Base-by-base conservation (phyloP, 2,329 filamentous ascomycete species). In the Cordyceps farinosa region DNA sequence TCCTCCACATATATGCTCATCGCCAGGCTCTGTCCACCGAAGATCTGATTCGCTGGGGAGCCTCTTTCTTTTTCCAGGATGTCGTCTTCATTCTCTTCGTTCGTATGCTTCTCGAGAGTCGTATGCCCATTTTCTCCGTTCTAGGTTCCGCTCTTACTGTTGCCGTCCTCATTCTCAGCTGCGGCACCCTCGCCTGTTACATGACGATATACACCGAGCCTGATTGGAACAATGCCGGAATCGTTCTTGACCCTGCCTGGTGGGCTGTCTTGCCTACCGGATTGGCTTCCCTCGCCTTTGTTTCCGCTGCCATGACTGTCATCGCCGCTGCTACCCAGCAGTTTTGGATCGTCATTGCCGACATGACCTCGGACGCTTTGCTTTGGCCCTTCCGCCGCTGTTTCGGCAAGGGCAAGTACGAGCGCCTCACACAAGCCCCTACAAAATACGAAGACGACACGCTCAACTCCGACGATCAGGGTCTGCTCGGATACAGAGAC, bases 121-220 rank as follows among this genome's bases (percentile, higher is more conserved):
- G 62, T 48, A 50, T 59, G 42, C 40, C 55, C 27, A 3, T 63
- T 6, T 44, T 57, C 11, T 59, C 56, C 11, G 11, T 59, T 10
- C 50, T 63, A 8, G 62, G 54, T 27, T 59, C 54, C 27, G 40
- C 17, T 11, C 34, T 67, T 58, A 51, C 56, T 55, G 40, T 66
- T 65, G 27, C 57, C 58, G 62, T 66, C 65, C 87, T 89, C 68
- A 70, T 88, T 17, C 76, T 82, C 44, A 78, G 54, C 62, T 63
- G 62, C 62, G 55, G 54, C 40, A 63, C 54, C 27, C 40, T 63
- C 8, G 62, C 62, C 34, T 63, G 62, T 11, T 63, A 59, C 34
- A 63, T 63, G 62, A 63, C 55, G 10, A 63, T 63, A 48, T 45
- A 59, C 15, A 63, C 62, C 27, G 62, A 63, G 34, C 62, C 62